These are phyloP conservation scores for Pyrenophora graminea DNA, from an alignment of 2,329 filamentous ascomycete genomes.

Conservation along the genomic window DNA sequence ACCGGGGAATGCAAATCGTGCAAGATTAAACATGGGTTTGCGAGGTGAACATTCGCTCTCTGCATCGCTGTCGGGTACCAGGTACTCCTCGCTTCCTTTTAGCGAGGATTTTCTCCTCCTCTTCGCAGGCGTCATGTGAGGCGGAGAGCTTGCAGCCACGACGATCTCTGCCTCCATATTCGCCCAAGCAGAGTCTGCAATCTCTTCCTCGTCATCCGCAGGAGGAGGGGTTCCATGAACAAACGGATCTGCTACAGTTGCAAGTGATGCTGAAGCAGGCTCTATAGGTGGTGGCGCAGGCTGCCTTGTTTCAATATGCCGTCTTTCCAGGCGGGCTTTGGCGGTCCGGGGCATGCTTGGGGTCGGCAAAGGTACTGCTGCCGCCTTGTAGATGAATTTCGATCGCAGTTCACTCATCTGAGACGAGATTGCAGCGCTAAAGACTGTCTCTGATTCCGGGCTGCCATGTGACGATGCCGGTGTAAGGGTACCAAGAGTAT, in stretches of 20 bases:
- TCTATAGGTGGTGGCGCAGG: slow-evolving; percentile 13
- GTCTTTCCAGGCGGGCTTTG: slow-evolving; percentile 13
- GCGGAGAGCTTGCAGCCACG: slow-evolving; percentile 37
- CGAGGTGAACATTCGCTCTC: slow-evolving; percentile 44
- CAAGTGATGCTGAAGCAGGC: not conserved
- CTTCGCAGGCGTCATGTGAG: slow-evolving; percentile 24
- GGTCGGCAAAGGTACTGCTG: slow-evolving; percentile 3
- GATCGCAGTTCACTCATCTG: slow-evolving; percentile 38
- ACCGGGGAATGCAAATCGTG: slow-evolving; percentile 45
- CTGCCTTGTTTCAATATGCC: slow-evolving; percentile 12
- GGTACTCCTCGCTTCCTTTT: slow-evolving; percentile 54
- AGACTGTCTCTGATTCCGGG: slow-evolving; percentile 32
- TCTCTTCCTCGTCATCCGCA: slow-evolving; percentile 11
- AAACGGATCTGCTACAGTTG: slow-evolving; percentile 5
- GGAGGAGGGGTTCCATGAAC: slow-evolving; percentile 13
- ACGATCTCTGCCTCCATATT: slow-evolving; percentile 38
- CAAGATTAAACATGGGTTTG: slow-evolving; percentile 45
- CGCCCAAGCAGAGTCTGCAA: slow-evolving; percentile 34
- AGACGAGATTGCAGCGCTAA: slow-evolving; percentile 32
- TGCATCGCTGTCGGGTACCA: slow-evolving; percentile 52
- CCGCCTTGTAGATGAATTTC: slow-evolving; percentile 36
- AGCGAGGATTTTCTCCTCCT: slow-evolving; percentile 24
- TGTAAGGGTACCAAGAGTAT: slow-evolving; percentile 32
- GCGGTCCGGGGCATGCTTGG: not conserved
- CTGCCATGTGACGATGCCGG: slow-evolving; percentile 39